Evolutionary conservation across 495 filamentous ascomycete genomes (phyloP).

Genomic region (Lophium mytilinum): DNA sequence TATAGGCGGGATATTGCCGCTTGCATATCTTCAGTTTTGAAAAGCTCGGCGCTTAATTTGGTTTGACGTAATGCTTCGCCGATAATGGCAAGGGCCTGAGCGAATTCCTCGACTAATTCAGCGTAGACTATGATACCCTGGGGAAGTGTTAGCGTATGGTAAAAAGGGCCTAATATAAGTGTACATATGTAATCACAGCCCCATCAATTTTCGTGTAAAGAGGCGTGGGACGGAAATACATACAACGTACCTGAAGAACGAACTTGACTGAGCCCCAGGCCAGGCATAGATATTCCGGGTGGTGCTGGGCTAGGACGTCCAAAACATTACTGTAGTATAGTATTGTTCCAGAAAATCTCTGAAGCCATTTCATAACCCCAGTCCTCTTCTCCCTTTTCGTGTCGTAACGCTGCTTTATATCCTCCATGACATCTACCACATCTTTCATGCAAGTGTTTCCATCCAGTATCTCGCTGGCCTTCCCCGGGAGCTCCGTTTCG

Average conservation of each 20-base stretch:
- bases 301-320: not conserved
- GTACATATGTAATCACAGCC: no score
- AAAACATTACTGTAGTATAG: not conserved
- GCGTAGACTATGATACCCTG: not conserved
- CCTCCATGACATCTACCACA: not conserved
- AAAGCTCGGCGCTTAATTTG: not conserved
- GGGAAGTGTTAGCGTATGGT: no score
- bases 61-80: not conserved
- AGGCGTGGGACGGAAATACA: no score
- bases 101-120: not conserved
- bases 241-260: not conserved
- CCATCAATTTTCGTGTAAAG: no score
- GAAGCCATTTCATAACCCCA: not conserved
- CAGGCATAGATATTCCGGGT: not conserved
- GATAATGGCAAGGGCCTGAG: not conserved
- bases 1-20: not conserved
- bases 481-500: not conserved
- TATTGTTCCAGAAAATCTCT: not conserved
- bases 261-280: not conserved
- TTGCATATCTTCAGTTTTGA: not conserved
- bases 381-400: not conserved
- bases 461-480: not conserved
- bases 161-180: no score
- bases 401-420: not conserved
- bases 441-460: not conserved